A percentile compares a stretch with the other conserved stretches of the same genome.
phyloP scores from a whole-genome alignment of 106 monocot genomes.

The Dendrobium officinale region DNA sequence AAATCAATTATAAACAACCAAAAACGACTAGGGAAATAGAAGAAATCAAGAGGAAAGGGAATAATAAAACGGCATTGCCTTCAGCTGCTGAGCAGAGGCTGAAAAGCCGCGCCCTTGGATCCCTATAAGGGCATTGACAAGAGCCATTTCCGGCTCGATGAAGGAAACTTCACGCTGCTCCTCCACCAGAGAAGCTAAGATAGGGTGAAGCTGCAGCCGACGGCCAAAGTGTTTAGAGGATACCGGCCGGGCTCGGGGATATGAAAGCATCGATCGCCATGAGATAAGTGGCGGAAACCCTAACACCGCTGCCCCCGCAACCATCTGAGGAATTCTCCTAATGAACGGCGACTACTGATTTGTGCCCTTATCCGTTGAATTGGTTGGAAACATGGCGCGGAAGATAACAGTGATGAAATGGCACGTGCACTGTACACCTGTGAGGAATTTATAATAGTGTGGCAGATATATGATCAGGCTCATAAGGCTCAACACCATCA shows the following conservation, averaged over 20 bases:
- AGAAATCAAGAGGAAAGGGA: background rate
- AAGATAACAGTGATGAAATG: too few relatives aligned
- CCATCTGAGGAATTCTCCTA: constrained; percentile 9
- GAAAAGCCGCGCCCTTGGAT: constrained; percentile 70
- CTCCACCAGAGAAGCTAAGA: constrained; percentile 31
- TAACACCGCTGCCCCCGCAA: constrained; percentile 6
- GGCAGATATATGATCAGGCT: too few relatives aligned
- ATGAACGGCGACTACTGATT: too few relatives aligned
- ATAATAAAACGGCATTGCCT: constrained; percentile 19
- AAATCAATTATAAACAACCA: too few relatives aligned
- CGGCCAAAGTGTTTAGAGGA: background rate
- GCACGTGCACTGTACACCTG: too few relatives aligned
- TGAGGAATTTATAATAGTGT: too few relatives aligned
- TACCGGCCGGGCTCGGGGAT: too few relatives aligned
- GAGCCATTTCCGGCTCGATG: constrained; percentile 40
- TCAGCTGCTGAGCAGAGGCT: constrained; percentile 45
- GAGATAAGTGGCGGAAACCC: constrained; percentile 6
- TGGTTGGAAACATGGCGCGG: too few relatives aligned
- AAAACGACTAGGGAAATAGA: background rate
- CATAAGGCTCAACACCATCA: too few relatives aligned
- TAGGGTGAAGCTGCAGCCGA: background rate
- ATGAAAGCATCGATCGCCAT: background rate
- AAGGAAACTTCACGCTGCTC: constrained; percentile 21
- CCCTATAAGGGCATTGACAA: constrained; percentile 62
- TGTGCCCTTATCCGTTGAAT: too few relatives aligned